Percentiles rank a stretch among this genome's conserved stretches.
Conservation (phyloP, 2,329 filamentous ascomycete species). For the Colletotrichum destructivum region DNA sequence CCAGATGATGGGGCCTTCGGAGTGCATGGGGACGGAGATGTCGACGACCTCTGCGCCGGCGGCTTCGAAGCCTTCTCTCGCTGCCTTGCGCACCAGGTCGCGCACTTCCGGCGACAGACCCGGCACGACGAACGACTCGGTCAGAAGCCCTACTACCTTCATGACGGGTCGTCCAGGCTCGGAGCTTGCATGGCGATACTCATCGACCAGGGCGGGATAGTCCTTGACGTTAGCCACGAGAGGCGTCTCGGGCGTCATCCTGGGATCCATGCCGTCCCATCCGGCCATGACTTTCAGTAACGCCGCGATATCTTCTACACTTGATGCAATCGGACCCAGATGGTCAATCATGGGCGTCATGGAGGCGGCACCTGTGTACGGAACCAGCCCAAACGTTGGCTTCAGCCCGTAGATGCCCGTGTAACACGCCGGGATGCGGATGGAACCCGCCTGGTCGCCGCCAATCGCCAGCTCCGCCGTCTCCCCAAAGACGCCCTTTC, state of each 20-base stretch:
- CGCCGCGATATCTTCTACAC: conserved; percentile 57
- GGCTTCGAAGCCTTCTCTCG: conserved; percentile 53
- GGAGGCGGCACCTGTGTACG: conserved; percentile 62
- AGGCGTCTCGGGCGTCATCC: conserved; percentile 56
- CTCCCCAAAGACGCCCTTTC: too few species aligned
- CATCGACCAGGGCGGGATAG: conserved; percentile 46
- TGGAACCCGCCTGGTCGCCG: too few species aligned
- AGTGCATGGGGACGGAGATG: conserved; percentile 64
- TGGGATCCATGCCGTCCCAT: conserved; percentile 63
- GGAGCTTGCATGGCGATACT: neutral
- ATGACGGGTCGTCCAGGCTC: conserved; percentile 44
- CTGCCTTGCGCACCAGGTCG: conserved; percentile 53
- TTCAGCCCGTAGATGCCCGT: conserved; percentile 59
- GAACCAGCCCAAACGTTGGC: conserved; percentile 62
- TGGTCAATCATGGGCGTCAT: conserved; percentile 60
- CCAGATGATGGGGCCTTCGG: conserved; percentile 56
- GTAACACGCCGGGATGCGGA: conserved; percentile 55
- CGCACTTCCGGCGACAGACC: conserved; percentile 57
- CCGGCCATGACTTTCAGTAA: conserved; percentile 62
- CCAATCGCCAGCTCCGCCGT: too few species aligned
- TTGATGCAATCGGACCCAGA: conserved; percentile 59
- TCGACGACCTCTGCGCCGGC: conserved; percentile 61
- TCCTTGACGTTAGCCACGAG: conserved; percentile 51
- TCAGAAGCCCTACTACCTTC: conserved; percentile 62
- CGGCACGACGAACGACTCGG: conserved; percentile 57